Evolutionary conservation across 2,329 filamentous ascomycete genomes (phyloP).

Genomic region (Trichoderma semiorbis): DNA sequence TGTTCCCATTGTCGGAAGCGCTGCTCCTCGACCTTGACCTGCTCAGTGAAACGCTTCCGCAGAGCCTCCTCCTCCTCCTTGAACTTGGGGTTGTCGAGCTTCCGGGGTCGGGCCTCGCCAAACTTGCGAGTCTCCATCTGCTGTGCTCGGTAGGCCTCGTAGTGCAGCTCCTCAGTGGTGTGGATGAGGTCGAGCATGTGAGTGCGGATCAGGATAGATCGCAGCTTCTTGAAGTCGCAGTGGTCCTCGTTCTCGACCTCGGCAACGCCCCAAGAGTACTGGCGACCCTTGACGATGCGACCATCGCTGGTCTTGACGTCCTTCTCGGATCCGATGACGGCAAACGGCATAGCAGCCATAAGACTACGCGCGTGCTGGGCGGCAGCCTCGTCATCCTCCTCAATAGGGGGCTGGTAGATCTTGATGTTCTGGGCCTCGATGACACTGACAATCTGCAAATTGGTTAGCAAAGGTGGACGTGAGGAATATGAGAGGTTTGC

Average conservation of each 20-base stretch:
- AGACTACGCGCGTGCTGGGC: conserved; percentile 91
- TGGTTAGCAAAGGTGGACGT: conserved; percentile 29
- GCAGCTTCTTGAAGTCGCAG: conserved; percentile 99
- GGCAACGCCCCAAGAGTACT: conserved; percentile 98
- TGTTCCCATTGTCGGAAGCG: conserved; percentile 99
- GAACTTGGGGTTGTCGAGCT: conserved; percentile 99
- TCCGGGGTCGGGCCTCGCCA: conserved; percentile 92
- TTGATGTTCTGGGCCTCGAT: conserved; percentile 99
- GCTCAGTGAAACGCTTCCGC: conserved; percentile 98
- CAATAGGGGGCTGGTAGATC: conserved; percentile 96
- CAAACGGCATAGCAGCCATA: conserved; percentile 97
- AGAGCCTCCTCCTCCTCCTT: conserved; percentile 99
- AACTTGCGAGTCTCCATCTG: conserved; percentile 99
- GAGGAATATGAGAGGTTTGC: background rate
- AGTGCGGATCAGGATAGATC: conserved; percentile 95
- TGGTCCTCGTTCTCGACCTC: conserved; percentile 99
- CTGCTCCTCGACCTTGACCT: conserved; percentile 99
- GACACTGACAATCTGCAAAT: conserved; percentile 76
- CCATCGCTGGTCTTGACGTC: conserved; percentile 95
- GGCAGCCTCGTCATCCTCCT: conserved; percentile 96
- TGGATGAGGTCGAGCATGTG: conserved; percentile 99
- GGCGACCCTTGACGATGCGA: conserved; percentile 96
- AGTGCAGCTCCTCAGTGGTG: conserved; percentile 98
- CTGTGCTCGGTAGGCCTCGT: conserved; percentile 97
- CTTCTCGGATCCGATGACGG: conserved; percentile 98